Percentiles rank a stretch among this genome's conserved stretches.
Conservation (phyloP, 208 protist species). For the Leishmania major region DNA sequence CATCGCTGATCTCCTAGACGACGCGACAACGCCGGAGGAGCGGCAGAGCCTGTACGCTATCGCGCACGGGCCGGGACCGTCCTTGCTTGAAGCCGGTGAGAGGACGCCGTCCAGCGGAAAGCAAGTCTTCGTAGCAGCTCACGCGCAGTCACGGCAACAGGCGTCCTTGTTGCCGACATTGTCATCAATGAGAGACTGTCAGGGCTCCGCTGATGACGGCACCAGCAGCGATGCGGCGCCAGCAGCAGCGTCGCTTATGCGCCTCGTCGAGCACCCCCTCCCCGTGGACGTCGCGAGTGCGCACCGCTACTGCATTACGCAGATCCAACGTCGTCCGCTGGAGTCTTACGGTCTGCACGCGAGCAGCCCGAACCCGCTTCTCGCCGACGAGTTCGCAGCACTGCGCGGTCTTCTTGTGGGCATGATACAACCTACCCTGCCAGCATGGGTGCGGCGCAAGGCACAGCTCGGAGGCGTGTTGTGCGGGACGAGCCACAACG, state of each 20-base stretch:
- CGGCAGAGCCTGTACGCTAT: conserved; percentile 16
- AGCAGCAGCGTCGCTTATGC: neutral
- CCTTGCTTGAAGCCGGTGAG: neutral
- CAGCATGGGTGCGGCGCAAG: conserved; percentile 67
- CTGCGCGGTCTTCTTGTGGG: conserved; percentile 46
- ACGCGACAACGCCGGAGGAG: conserved; percentile 21
- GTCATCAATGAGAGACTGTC: neutral
- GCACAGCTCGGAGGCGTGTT: conserved; percentile 63
- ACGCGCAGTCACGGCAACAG: neutral
- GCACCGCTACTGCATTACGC: conserved; percentile 60
- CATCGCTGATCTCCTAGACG: conserved; percentile 35
- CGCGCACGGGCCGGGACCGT: neutral
- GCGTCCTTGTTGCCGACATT: neutral
- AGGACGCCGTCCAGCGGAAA: neutral
- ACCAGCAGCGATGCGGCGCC: neutral
- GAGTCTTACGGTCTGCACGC: conserved; percentile 34
- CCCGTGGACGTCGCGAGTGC: conserved; percentile 55
- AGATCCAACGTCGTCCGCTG: conserved; percentile 53
- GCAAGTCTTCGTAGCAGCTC: neutral
- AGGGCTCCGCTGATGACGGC: neutral
- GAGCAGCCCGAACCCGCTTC: conserved; percentile 79
- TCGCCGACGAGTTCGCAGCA: conserved; percentile 54
- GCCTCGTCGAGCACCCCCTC: conserved; percentile 45
- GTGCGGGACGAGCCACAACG: conserved; percentile 70
- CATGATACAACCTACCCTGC: conserved; percentile 39